These are phyloP conservation scores for Akanthomyces uredinophilus DNA, from an alignment of 2,329 filamentous ascomycete species.

Conservation along the genomic window DNA sequence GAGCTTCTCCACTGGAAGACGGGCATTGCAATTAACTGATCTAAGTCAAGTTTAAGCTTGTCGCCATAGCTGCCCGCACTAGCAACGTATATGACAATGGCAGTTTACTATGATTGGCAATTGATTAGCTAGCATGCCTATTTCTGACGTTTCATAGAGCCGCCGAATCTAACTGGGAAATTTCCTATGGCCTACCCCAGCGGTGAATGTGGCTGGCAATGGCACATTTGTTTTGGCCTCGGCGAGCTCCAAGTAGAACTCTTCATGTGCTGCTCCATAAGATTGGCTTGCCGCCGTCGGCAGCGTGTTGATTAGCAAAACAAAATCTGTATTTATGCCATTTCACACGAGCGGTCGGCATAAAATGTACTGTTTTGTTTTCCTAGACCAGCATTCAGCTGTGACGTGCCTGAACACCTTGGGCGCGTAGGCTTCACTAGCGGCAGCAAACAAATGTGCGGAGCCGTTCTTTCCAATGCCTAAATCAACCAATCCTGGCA, in stretches of 20 bases:
- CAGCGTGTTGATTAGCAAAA: not conserved
- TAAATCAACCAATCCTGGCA: not conserved
- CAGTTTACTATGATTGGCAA: not conserved
- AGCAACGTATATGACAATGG: not conserved
- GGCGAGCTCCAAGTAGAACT: not conserved
- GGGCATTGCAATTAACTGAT: too few species aligned
- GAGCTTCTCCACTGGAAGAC: not conserved
- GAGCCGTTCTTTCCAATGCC: not conserved
- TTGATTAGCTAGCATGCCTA: not conserved
- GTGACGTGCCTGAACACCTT: not conserved
- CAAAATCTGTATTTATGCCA: not conserved
- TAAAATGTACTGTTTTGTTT: not conserved
- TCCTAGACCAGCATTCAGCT: not conserved
- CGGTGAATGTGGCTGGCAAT: not conserved
- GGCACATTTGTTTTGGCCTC: not conserved
- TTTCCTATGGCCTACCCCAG: not conserved
- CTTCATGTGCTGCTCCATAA: not conserved
- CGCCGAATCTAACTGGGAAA: not conserved
- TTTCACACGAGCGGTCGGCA: not conserved
- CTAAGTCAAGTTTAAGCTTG: not conserved
- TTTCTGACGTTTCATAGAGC: constrained; percentile 5
- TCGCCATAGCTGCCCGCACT: not conserved
- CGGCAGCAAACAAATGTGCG: not conserved
- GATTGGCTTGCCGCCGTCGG: constrained; percentile 1
- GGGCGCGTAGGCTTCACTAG: constrained; percentile 6